Evolutionary conservation across 345 rosid species (phyloP).

Genomic region (Rhodamnia argentea): DNA sequence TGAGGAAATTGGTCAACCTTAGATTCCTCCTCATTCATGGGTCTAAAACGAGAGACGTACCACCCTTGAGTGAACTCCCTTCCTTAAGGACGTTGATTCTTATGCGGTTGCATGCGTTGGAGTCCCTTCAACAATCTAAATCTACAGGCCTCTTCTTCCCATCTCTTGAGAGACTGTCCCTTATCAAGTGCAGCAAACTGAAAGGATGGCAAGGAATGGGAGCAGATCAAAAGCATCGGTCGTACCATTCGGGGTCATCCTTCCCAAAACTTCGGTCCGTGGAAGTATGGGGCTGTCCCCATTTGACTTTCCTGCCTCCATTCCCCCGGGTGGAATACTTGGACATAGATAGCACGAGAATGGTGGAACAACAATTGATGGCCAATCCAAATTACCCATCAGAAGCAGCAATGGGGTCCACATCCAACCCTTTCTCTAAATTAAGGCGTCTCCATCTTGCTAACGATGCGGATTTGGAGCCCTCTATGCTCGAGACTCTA

Average conservation of each 20-base stretch:
- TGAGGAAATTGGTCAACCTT: background rate
- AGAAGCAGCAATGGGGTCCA: background rate
- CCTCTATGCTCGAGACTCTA: background rate
- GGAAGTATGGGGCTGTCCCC: no score
- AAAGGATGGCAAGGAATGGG: no score
- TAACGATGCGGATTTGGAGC: background rate
- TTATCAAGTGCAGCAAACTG: no score
- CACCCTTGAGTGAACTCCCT: no score
- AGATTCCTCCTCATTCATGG: fast-evolving
- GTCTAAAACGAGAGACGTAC: background rate
- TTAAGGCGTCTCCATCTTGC: background rate
- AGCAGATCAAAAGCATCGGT: no score
- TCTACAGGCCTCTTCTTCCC: no score
- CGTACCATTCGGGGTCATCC: no score
- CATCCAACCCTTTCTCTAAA: background rate
- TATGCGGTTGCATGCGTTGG: fast-evolving
- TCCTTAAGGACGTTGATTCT: background rate
- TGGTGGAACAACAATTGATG: background rate
- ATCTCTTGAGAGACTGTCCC: no score
- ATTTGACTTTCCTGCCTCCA: background rate
- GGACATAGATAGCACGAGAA: fast-evolving
- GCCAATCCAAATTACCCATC: background rate
- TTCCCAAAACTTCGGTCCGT: no score
- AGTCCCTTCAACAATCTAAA: background rate
- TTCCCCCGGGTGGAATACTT: background rate